phyloP scores from a whole-genome alignment of 2,329 filamentous ascomycete genomes.

The Sarocladium brachiariae region DNA sequence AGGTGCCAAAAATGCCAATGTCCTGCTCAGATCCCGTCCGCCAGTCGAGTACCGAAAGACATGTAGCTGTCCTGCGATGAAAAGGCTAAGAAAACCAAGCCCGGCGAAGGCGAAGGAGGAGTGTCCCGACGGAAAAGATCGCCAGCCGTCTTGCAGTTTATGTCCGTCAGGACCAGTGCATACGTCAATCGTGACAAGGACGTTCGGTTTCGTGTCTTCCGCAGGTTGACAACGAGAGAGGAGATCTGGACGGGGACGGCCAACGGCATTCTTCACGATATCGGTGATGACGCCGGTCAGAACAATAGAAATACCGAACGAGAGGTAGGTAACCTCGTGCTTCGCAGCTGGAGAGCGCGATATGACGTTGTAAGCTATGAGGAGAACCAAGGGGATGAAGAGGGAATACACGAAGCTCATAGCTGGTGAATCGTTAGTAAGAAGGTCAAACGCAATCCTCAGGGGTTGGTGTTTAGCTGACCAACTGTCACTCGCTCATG shows the following conservation, averaged over 20 bases:
- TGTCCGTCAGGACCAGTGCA: slow-evolving; percentile 66
- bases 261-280: slow-evolving; percentile 81
- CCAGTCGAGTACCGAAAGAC: slow-evolving; percentile 42
- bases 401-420: slow-evolving; percentile 77
- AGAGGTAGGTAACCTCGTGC: slow-evolving; percentile 76
- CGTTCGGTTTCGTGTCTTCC: slow-evolving; percentile 36
- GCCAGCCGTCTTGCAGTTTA: slow-evolving; percentile 73
- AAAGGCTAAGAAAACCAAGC: slow-evolving; percentile 66
- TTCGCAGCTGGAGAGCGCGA: slow-evolving; percentile 64
- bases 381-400: slow-evolving; percentile 59
- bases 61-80: slow-evolving; percentile 60
- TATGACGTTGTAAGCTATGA: slow-evolving; percentile 59
- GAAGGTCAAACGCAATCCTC: not conserved
- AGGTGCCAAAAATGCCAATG: slow-evolving; percentile 51
- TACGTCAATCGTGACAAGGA: slow-evolving; percentile 57
- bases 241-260: slow-evolving; percentile 59
- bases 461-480: slow-evolving; percentile 31
- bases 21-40: slow-evolving; percentile 46
- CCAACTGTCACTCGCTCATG: slow-evolving; percentile 75
- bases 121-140: slow-evolving; percentile 77
- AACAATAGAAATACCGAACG: slow-evolving; percentile 69
- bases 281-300: slow-evolving; percentile 82
- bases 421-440: slow-evolving; percentile 26
- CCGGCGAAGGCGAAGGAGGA: slow-evolving; percentile 74
- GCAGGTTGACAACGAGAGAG: slow-evolving; percentile 73